Evolutionary conservation across 352 stramenopile species (phyloP), one percentile per base, ranked within the genome.

Genomic region (Halophytophthora polymorphica): DNA sequence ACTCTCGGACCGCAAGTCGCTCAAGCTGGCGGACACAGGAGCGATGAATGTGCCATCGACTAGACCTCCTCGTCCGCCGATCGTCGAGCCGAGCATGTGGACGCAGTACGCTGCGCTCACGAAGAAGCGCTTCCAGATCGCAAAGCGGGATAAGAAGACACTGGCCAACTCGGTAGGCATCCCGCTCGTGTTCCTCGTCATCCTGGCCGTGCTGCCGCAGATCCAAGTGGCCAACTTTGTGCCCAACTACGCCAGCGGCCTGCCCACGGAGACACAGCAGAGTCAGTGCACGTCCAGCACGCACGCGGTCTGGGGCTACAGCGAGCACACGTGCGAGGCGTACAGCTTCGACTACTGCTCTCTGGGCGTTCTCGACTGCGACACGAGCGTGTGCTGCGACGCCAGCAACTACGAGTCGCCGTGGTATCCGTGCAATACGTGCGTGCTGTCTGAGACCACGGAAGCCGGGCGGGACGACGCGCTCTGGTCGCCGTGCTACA

Each of bases 191-290:
- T 77, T 83, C 21, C 55, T 83, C n/a, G 40, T 73, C n/a, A 52
- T 83, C 1, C 34, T 83, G n/a, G 56, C 46, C 0, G 25, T 51
- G 19, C 37, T 83, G 8, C 69, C 72, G 6, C 45, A 61, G 34
- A 80, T 86, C 41, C 37, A 82, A 43, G 70, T 83, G 2, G 60
- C 71, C 7, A 66, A 58, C 17, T 86, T 82, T 21, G 17, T 83
- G 18, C 60, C 68, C 14, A 45, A 75, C 23, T 79, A 79, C 53
- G 52, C 61, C 6, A 53, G 54, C 2, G 51, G 19, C 4, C 33
- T 47, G 12, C 38, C 53, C 15, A 38, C 33, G 11, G 33, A 38
- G 33, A 10, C 33, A 5, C 33, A 38, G 15, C 11, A 38, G 13
- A 38, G 15, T 17, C 33, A 38, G 15, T 38, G 33, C 33, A 17